These are phyloP conservation scores for Rutstroemia sp. DNA, from an alignment of 2,329 filamentous ascomycete genomes.

Conservation along the genomic window DNA sequence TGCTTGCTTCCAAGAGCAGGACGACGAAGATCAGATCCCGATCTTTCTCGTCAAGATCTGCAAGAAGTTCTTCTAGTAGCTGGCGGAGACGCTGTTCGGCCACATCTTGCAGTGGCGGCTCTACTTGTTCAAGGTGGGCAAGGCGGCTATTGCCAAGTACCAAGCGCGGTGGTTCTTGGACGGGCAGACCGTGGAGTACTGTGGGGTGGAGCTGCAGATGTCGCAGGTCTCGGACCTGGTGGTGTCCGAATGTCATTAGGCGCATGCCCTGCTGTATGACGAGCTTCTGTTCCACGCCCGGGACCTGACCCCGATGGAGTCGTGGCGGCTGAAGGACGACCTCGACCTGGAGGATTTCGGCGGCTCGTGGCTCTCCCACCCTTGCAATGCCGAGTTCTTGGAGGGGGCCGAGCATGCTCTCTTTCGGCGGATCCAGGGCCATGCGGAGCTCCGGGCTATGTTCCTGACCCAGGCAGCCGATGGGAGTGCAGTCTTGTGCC, in stretches of 20 bases:
- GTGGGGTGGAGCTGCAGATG: slow-evolving; percentile 9
- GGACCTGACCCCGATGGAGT: slow-evolving; percentile 7
- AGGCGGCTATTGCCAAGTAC: slow-evolving; percentile 8
- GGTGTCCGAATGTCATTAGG: slow-evolving; percentile 8
- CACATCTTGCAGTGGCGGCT: slow-evolving; percentile 13
- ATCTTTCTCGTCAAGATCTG: slow-evolving; percentile 9
- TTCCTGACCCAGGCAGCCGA: slow-evolving; percentile 9
- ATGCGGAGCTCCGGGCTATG: slow-evolving; percentile 7
- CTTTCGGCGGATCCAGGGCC: slow-evolving; percentile 2
- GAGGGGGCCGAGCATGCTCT: slow-evolving; percentile 4
- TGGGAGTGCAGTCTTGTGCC: not conserved
- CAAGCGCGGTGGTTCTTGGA: slow-evolving; percentile 10
- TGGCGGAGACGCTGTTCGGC: slow-evolving; percentile 11
- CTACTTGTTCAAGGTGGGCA: slow-evolving; percentile 10
- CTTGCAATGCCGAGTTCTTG: slow-evolving; percentile 11
- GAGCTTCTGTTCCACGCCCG: slow-evolving; percentile 7
- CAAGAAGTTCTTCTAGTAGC: slow-evolving; percentile 11
- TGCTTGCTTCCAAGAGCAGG: slow-evolving; percentile 1
- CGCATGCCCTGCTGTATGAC: slow-evolving; percentile 9
- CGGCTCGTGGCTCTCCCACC: slow-evolving; percentile 9
- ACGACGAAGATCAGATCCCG: slow-evolving; percentile 12
- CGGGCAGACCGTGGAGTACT: slow-evolving; percentile 10
- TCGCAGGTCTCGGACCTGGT: slow-evolving; percentile 8
- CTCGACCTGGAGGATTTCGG: slow-evolving; percentile 10
- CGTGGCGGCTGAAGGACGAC: slow-evolving; percentile 12